Conservation (phyloP, 176 grass and related monocot species). For the Raddia distichophylla region DNA sequence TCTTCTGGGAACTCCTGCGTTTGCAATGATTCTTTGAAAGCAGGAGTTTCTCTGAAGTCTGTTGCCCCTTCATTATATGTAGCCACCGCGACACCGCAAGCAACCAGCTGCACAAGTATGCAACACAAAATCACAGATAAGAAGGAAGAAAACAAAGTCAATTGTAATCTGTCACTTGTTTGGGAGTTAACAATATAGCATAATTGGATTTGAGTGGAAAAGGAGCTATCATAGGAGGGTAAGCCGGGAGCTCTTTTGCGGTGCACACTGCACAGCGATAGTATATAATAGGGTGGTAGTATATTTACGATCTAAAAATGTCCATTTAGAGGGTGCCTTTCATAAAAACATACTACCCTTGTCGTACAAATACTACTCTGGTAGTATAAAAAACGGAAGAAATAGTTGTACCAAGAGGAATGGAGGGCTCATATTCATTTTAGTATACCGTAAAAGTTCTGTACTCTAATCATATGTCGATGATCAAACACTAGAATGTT, state of each 20-base stretch:
- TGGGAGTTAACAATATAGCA: neutral
- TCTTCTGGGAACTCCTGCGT: constrained; percentile 80
- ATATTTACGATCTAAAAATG: no score
- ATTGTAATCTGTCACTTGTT: neutral
- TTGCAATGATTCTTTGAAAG: constrained; percentile 80
- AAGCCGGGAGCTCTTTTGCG: neutral
- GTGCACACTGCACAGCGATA: no score
- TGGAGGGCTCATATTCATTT: no score
- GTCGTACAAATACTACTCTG: no score
- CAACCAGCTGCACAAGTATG: constrained; percentile 68
- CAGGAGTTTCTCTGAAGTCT: constrained; percentile 81
- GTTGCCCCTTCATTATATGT: constrained; percentile 93
- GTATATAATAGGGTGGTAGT: no score
- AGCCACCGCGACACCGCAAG: constrained; percentile 81
- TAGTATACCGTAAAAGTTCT: no score
- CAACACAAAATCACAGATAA: neutral
- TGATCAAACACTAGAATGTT: neutral
- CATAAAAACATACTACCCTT: no score
- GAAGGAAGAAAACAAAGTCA: neutral
- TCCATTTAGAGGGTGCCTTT: no score
- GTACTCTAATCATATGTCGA: neutral
- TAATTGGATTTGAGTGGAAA: neutral
- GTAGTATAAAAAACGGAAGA: no score
- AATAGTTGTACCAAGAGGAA: no score
- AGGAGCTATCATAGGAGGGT: neutral